Conservation (phyloP, 225 moss, liverwort and hornwort species). For the Ulota crispa region DNA sequence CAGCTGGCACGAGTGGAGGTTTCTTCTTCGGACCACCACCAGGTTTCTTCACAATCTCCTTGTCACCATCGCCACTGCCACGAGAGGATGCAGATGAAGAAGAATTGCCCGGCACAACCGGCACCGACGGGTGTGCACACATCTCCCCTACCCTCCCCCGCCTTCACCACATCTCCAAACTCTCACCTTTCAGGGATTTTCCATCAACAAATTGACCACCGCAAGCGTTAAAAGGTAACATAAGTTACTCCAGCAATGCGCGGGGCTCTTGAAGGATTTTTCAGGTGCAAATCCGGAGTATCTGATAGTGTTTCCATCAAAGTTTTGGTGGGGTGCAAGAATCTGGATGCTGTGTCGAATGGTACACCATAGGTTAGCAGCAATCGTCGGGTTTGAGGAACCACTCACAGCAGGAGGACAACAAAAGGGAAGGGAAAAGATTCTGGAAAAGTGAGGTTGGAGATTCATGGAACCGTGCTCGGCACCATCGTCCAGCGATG, state of each 20-base stretch:
- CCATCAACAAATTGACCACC: background rate
- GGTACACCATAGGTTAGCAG: conserved; percentile 10
- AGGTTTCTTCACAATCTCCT: conserved; percentile 13
- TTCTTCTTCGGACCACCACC: conserved; percentile 19
- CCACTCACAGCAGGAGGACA: background rate
- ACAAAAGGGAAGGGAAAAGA: too few species aligned
- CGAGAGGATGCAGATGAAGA: conserved; percentile 29
- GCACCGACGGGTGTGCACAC: conserved; percentile 55
- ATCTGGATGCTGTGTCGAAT: conserved; percentile 22
- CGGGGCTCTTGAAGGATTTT: background rate
- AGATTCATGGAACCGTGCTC: background rate
- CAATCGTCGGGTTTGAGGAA: background rate
- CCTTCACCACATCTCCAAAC: conserved; percentile 29
- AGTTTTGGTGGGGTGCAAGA: background rate
- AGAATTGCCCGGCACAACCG: conserved; percentile 52
- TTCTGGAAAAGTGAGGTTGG: background rate
- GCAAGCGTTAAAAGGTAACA: background rate
- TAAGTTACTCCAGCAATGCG: background rate
- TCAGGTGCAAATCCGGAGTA: background rate
- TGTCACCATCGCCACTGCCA: conserved; percentile 8
- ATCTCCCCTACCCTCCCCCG: conserved; percentile 25
- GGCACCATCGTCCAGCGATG: conserved; percentile 1
- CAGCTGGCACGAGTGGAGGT: conserved; percentile 5
- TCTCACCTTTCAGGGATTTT: background rate
- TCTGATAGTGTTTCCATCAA: background rate